Conservation (phyloP, 441 rosid genomes). For the Populus hybrid region DNA sequence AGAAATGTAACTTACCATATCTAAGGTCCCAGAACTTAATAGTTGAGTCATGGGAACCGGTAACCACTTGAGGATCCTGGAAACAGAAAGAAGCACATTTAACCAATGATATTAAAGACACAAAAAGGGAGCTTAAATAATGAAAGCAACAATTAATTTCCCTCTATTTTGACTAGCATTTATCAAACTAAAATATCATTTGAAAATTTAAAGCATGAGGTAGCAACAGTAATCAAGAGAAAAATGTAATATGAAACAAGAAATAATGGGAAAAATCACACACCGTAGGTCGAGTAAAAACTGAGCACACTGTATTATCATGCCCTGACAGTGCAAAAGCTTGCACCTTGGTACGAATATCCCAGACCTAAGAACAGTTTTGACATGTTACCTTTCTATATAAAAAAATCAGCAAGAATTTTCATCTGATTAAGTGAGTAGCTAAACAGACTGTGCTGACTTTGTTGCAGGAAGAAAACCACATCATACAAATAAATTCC, state of each 20-base stretch:
- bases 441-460: background rate
- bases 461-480: background rate
- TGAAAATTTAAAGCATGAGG: too few species aligned
- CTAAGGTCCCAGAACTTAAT: constrained; percentile 98
- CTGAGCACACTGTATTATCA: constrained; percentile 96
- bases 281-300: constrained; percentile 91
- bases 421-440: too few species aligned
- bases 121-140: background rate
- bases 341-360: constrained; percentile 95
- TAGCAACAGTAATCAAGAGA: background rate
- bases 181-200: background rate
- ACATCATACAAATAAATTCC: constrained; percentile 6
- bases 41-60: constrained; percentile 95
- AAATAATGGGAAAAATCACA: constrained; percentile 8
- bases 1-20: constrained; percentile 47
- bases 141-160: background rate
- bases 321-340: constrained; percentile 92
- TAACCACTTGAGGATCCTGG: constrained; percentile 98
- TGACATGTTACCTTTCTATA: constrained; percentile 12
- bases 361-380: constrained; percentile 72
- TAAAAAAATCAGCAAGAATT: too few species aligned
- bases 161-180: background rate
- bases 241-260: background rate
- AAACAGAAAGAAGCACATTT: constrained; percentile 18
- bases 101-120: background rate